These are phyloP conservation scores for Fusarium solani-melongenae DNA, from an alignment of 2,329 filamentous ascomycete genomes.

Conservation along the genomic window DNA sequence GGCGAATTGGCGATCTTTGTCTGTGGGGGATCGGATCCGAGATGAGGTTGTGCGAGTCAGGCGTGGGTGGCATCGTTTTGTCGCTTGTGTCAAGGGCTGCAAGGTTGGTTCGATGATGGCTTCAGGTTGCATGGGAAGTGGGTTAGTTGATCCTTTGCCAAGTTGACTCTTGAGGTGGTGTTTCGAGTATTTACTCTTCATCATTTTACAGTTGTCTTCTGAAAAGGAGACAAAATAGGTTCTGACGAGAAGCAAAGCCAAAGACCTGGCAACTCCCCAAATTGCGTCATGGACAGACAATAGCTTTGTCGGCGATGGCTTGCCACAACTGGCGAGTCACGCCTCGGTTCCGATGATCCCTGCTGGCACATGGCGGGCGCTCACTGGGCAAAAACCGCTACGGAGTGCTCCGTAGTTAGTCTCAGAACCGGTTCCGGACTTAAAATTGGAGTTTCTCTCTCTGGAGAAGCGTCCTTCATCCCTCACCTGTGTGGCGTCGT, in stretches of 20 bases:
- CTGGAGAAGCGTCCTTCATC: background rate
- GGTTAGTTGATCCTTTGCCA: background rate
- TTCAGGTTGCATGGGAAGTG: background rate
- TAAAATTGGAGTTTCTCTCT: background rate
- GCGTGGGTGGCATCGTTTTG: background rate
- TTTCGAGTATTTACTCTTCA: too few species aligned
- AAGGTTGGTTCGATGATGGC: background rate
- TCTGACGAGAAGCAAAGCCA: background rate
- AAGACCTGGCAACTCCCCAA: background rate
- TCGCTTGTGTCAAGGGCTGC: background rate
- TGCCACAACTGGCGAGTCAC: background rate
- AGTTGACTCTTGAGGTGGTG: background rate
- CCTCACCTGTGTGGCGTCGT: conserved; percentile 10
- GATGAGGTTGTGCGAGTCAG: background rate
- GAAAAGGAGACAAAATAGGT: background rate
- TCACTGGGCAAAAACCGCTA: background rate
- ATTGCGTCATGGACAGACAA: conserved; percentile 10
- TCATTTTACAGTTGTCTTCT: background rate
- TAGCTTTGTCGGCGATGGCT: background rate
- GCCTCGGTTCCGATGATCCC: conserved; percentile 36
- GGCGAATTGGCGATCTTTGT: background rate
- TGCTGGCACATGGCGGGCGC: background rate
- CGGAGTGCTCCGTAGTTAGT: background rate
- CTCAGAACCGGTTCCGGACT: background rate
- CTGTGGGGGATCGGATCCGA: conserved; percentile 31